phyloP scores from a whole-genome alignment of 2,329 filamentous ascomycete genomes.

The Aspergillus ruber region DNA sequence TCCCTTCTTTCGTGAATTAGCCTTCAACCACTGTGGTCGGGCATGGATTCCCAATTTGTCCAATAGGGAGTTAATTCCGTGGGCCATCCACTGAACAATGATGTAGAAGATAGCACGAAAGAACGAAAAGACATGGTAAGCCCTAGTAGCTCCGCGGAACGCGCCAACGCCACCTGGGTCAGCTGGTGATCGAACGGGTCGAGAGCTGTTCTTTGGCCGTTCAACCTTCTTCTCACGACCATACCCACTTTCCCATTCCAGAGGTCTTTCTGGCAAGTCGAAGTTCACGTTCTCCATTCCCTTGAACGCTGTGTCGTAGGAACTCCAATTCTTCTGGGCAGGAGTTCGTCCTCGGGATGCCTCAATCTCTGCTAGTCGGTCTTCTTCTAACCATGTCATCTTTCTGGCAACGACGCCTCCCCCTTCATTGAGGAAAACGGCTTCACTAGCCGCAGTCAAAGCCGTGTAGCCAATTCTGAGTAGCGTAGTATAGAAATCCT shows the following conservation, averaged over 20 bases:
- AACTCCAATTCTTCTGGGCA: slow-evolving; percentile 9
- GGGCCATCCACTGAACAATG: slow-evolving; percentile 52
- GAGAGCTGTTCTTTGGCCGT: slow-evolving; percentile 27
- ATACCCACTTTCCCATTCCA: slow-evolving; percentile 43
- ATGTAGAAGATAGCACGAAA: slow-evolving; percentile 67
- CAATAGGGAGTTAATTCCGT: slow-evolving; percentile 50
- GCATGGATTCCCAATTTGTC: slow-evolving; percentile 54
- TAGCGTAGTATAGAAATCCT: slow-evolving; percentile 92
- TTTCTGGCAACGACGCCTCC: slow-evolving; percentile 64
- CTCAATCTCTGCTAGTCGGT: slow-evolving; percentile 72
- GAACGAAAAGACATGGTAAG: slow-evolving; percentile 68
- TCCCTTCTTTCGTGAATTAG: slow-evolving; percentile 21
- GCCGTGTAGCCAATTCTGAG: slow-evolving; percentile 80
- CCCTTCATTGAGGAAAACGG: slow-evolving; percentile 91
- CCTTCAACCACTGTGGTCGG: slow-evolving; percentile 58
- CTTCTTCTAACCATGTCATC: slow-evolving; percentile 88
- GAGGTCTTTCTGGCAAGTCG: slow-evolving; percentile 24
- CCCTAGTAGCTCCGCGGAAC: slow-evolving; percentile 69
- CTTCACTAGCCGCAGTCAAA: slow-evolving; percentile 88
- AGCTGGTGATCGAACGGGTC: slow-evolving; percentile 31
- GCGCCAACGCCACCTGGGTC: slow-evolving; percentile 64
- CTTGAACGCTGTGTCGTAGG: slow-evolving; percentile 20
- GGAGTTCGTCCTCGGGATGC: slow-evolving; percentile 27
- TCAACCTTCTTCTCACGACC: slow-evolving; percentile 40
- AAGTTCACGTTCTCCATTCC: slow-evolving; percentile 28